Percentiles rank a stretch among this genome's conserved stretches.
Conservation (phyloP, 2,329 filamentous ascomycete genomes). For the Diaporthe aspalathi region DNA sequence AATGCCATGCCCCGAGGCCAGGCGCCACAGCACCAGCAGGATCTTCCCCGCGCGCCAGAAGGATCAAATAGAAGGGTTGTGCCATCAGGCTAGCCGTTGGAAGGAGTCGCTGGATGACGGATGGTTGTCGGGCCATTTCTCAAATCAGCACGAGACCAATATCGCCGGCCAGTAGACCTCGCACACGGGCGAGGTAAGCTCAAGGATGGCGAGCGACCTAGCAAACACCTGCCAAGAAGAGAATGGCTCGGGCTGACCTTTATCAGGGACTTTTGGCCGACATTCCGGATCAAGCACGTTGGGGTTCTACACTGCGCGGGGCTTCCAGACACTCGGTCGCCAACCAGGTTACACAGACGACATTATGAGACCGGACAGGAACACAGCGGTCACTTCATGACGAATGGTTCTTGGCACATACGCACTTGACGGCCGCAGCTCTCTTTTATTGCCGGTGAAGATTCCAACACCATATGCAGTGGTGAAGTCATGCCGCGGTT, state of each 20-base stretch:
- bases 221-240: constrained; percentile 26
- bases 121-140: background rate
- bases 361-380: background rate
- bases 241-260: constrained; percentile 25
- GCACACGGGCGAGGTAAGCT: background rate
- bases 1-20: background rate
- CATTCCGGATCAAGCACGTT: background rate
- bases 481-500: background rate
- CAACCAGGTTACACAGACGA: background rate
- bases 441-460: too few species aligned
- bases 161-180: constrained; percentile 5
- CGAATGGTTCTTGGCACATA: background rate
- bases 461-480: background rate
- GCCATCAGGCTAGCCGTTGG: background rate
- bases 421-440: too few species aligned
- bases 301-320: background rate
- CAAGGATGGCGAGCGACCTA: constrained; percentile 5
- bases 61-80: background rate
- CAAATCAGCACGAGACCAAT: constrained; percentile 10
- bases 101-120: constrained; percentile 24
- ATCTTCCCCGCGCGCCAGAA: constrained; percentile 7
- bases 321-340: background rate
- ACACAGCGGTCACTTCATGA: background rate
- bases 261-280: constrained; percentile 1
- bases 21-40: constrained; percentile 9